Base-by-base conservation (phyloP, 2,329 filamentous ascomycete species). In the Bretziella fagacearum region DNA sequence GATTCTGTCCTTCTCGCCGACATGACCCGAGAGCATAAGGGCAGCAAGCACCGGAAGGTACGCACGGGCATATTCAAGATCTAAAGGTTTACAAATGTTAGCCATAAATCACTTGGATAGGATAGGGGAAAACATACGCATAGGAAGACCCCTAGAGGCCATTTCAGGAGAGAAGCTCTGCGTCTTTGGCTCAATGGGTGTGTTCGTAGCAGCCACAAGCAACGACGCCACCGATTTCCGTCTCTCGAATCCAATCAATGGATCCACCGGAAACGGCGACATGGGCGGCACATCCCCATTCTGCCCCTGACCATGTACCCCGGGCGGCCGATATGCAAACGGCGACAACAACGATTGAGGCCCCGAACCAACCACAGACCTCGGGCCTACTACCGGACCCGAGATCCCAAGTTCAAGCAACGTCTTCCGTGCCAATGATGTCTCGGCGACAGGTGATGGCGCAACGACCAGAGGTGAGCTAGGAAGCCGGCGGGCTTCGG, bases 41-140 rank as follows among this genome's bases (percentile, higher is more conserved):
- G 68, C 64, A 0, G 68, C 71, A 4, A 78, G 58, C 0, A 72
- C 65, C 2, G 74, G 75, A 3, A 77, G 62, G 50, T 63, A 62
- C 11, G 65, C 62, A 2, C 65, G 59, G 4, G 67, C 67, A 51
- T 71, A 68, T 50, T 64, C 61, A 2, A 67, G 60, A 52, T 71
- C 70, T 74, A 30, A 6, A 42, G 17, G 10, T 2, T 8, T n/a
- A 6, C 13, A 22, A 6, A 4, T 13, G 42, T 51, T 50, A 48
- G 32, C 22, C 27, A n/a, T n/a, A 33, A 36, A 44, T 32, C n/a
- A 29, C 8, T 29, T 23, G n/a, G 10, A 20, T 47, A 42, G 25
- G 27, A 44, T 43, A 45, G 45, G 51, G 48, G 39, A 40, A n/a
- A 11, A 66, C 68, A 58, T 58, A 71, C 69, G 64, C 32, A 71